Evolutionary conservation across 257 asterid genomes (phyloP).

Genomic region (Coffea canephora): DNA sequence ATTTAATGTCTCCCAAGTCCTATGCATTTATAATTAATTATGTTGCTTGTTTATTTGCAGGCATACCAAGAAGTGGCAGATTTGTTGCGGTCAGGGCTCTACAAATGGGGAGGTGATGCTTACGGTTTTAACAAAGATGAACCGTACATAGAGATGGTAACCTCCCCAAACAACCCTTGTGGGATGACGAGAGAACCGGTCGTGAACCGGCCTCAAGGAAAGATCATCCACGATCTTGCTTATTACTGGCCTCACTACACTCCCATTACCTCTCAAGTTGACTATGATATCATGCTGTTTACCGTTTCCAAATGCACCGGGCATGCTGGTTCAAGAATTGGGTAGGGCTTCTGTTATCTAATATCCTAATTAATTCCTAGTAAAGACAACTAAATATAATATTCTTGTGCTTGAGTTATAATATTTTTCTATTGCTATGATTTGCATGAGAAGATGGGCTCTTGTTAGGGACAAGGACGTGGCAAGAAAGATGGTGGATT

Average conservation of each 20-base stretch:
- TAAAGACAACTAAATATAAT: background rate
- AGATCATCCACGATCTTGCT: conserved; percentile 62
- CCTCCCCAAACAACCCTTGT: conserved; percentile 79
- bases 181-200: conserved; percentile 53
- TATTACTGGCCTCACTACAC: conserved; percentile 95
- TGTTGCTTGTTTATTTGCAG: conserved; percentile 31
- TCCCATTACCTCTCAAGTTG: conserved; percentile 56
- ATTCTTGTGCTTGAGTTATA: background rate
- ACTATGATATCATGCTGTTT: conserved; percentile 71
- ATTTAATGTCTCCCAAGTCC: background rate
- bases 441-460: conserved; percentile 59
- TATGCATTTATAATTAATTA: background rate
- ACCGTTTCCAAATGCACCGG: conserved; percentile 91
- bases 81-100: conserved; percentile 47
- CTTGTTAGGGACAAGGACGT: conserved; percentile 61
- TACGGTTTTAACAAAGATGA: conserved; percentile 37
- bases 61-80: conserved; percentile 57
- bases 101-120: conserved; percentile 84
- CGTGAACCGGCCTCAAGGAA: conserved; percentile 48
- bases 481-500: conserved; percentile 69
- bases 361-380: background rate
- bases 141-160: conserved; percentile 67
- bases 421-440: background rate
- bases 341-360: conserved; percentile 34
- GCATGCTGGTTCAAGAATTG: conserved; percentile 90